Conservation (phyloP, 106 monocot species). For the Acorus calamus region DNA sequence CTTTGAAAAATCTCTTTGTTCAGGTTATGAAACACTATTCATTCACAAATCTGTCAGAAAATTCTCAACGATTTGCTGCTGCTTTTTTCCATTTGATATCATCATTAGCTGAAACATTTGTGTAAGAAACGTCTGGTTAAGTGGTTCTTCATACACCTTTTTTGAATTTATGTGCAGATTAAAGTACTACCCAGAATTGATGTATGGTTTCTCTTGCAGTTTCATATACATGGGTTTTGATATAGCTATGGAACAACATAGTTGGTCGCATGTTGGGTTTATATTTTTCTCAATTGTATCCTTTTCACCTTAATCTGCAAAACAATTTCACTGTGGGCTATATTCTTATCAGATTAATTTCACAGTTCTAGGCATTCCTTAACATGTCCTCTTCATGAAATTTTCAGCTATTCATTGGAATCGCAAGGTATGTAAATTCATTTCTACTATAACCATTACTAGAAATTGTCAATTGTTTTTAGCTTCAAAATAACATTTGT, state of each 20-base stretch:
- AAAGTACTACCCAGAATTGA: not conserved
- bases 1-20: slow-evolving; percentile 1
- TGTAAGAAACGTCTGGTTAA: slow-evolving; percentile 42
- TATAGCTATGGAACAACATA: slow-evolving; percentile 97
- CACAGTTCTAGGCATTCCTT: slow-evolving; percentile 23
- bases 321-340: not conserved
- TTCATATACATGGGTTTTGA: slow-evolving; percentile 99
- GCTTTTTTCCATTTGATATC: slow-evolving; percentile 95
- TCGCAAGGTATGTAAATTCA: slow-evolving; percentile 61
- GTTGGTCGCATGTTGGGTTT: slow-evolving; percentile 98
- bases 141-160: not conserved
- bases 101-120: slow-evolving; percentile 96
- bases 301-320: slow-evolving; percentile 13
- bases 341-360: not conserved
- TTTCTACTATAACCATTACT: no score
- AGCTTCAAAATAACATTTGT: no score
- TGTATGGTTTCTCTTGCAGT: slow-evolving; percentile 31
- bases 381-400: slow-evolving; percentile 22
- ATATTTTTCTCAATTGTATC: slow-evolving; percentile 99
- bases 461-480: no score
- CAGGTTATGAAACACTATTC: slow-evolving; percentile 98
- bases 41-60: slow-evolving; percentile 87
- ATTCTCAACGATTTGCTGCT: slow-evolving; percentile 74
- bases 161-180: not conserved
- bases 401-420: slow-evolving; percentile 68